phyloP scores from a whole-genome alignment of 2,329 filamentous ascomycete genomes.

The Dactylella cylindrospora region DNA sequence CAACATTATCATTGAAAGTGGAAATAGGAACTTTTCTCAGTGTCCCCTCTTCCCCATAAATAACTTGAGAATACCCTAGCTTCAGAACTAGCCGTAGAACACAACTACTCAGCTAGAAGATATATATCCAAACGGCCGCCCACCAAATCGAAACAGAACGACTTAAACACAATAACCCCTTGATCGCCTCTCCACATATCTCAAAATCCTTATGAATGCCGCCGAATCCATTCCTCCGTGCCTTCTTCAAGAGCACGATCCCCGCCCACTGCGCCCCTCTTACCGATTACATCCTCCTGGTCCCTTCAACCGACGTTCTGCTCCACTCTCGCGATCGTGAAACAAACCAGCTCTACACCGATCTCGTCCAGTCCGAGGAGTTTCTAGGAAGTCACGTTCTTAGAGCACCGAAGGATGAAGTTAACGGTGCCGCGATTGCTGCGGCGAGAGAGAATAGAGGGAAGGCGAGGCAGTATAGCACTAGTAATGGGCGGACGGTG shows the following conservation, averaged over 20 bases:
- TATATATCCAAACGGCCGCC: too few species aligned
- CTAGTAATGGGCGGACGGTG: conserved; percentile 86
- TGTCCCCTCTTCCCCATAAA: too few species aligned
- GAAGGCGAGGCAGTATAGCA: conserved; percentile 92
- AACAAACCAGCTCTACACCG: conserved; percentile 71
- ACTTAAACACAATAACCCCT: too few species aligned
- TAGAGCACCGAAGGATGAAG: conserved; percentile 66
- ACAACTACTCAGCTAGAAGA: too few species aligned
- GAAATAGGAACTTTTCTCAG: too few species aligned
- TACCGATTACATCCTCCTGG: conserved; percentile 89
- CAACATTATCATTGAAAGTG: too few species aligned
- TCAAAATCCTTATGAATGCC: conserved; percentile 76
- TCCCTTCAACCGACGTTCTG: conserved; percentile 89
- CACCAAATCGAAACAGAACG: too few species aligned
- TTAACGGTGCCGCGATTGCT: conserved; percentile 54
- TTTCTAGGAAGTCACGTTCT: conserved; percentile 96
- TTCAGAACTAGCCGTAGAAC: too few species aligned
- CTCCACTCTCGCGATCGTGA: conserved; percentile 85
- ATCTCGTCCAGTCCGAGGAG: conserved; percentile 85
- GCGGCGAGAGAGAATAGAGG: conserved; percentile 74
- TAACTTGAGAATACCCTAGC: too few species aligned
- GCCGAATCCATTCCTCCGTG: conserved; percentile 96
- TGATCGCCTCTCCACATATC: too few species aligned
- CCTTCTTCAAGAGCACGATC: conserved; percentile 96
- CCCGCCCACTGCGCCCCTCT: conserved; percentile 86